A percentile compares a stretch with the other conserved stretches of the same genome.
phyloP scores from a whole-genome alignment of 352 stramenopile genomes.

The Phytopythium aichiense region DNA sequence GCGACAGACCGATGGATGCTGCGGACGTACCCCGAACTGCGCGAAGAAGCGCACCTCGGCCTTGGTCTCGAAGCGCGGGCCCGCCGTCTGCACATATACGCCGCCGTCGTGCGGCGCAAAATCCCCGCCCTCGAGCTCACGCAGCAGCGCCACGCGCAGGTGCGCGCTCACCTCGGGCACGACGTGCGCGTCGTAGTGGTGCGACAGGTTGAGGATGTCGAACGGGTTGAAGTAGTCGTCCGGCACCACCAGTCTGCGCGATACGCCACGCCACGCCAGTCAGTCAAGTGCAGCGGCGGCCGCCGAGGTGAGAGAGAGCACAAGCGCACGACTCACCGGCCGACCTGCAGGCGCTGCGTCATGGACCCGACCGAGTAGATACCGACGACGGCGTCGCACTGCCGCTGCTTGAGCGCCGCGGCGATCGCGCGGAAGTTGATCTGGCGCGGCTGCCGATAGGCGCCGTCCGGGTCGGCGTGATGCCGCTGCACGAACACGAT shows the following conservation, averaged over 20 bases:
- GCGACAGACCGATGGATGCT: neutral
- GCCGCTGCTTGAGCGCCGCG: constrained; percentile 47
- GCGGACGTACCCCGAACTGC: constrained; percentile 44
- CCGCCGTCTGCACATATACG: constrained; percentile 83
- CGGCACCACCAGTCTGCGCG: constrained; percentile 57
- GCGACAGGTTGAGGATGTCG: constrained; percentile 79
- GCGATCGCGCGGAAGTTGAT: constrained; percentile 87
- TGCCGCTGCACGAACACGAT: constrained; percentile 88
- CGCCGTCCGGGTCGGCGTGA: constrained; percentile 56
- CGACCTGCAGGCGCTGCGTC: constrained; percentile 42
- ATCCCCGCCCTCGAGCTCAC: constrained; percentile 33
- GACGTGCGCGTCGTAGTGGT: constrained; percentile 81
- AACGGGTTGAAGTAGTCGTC: constrained; percentile 90
- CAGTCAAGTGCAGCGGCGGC: neutral
- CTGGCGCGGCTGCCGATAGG: constrained; percentile 80
- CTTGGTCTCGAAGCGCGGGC: constrained; percentile 89
- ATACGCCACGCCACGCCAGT: neutral
- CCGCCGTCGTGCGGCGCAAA: constrained; percentile 66
- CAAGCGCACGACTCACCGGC: constrained; percentile 12
- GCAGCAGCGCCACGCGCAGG: constrained; percentile 46
- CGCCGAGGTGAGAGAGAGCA: neutral
- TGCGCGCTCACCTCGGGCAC: constrained; percentile 56
- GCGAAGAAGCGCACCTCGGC: constrained; percentile 87
- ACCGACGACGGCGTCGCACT: constrained; percentile 68
- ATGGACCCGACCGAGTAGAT: constrained; percentile 90